Conservation (phyloP, 805 yeast genomes). For the Grigorovia humatica region DNA sequence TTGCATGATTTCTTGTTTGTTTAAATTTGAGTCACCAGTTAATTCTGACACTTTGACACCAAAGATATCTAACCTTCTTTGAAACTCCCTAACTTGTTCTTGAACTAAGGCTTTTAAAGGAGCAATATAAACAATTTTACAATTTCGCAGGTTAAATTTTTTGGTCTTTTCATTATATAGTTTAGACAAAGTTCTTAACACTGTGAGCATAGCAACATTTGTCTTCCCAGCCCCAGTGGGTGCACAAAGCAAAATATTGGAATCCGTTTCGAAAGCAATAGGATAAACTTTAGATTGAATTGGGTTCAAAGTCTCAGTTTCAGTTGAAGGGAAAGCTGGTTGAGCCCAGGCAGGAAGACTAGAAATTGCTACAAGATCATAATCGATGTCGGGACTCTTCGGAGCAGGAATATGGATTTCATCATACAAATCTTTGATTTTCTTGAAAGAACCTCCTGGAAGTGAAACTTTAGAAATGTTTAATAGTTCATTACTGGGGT, state of each 20-base stretch:
- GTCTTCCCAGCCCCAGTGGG: slow-evolving; percentile 99
- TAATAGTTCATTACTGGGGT: slow-evolving; percentile 63
- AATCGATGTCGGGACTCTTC: slow-evolving; percentile 32
- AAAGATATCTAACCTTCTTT: slow-evolving; percentile 50
- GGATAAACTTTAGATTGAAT: slow-evolving; percentile 80
- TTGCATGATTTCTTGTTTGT: slow-evolving; percentile 61
- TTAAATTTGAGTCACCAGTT: slow-evolving; percentile 79
- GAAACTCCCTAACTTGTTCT: slow-evolving; percentile 84
- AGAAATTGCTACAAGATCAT: slow-evolving; percentile 42
- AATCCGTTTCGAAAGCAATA: slow-evolving; percentile 59
- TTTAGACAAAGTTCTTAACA: slow-evolving; percentile 51
- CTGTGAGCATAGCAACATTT: slow-evolving; percentile 83
- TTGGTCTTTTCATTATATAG: slow-evolving; percentile 39
- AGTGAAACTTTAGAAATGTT: slow-evolving; percentile 56
- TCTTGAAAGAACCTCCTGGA: slow-evolving; percentile 77
- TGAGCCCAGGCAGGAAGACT: slow-evolving; percentile 78
- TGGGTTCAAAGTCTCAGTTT: slow-evolving; percentile 59
- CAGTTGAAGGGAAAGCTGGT: slow-evolving; percentile 57
- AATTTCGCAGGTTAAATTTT: slow-evolving; percentile 40
- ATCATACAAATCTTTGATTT: slow-evolving; percentile 65
- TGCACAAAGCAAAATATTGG: slow-evolving; percentile 78
- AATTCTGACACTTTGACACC: slow-evolving; percentile 74
- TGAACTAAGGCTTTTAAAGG: slow-evolving; percentile 93
- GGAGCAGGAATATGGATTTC: slow-evolving; percentile 93
- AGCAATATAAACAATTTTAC: slow-evolving; percentile 81